Percentiles rank a stretch among this genome's conserved stretches.
phyloP scores from a whole-genome alignment of 805 yeast species.

The Hemisphaericaspora nanyangensis region DNA sequence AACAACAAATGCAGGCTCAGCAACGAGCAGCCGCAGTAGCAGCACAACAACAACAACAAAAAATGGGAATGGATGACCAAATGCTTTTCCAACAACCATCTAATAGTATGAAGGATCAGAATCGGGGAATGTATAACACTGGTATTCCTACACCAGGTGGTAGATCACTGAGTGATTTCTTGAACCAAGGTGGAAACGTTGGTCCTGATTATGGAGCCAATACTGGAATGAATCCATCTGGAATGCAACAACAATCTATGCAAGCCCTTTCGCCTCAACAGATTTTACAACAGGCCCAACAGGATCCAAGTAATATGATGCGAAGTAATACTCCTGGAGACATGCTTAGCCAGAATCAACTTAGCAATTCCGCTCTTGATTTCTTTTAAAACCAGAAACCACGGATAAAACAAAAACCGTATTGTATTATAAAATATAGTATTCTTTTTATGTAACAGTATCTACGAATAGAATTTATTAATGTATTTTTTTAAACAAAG shows the following conservation, averaged over 20 bases:
- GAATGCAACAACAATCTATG: conserved; percentile 2
- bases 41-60: conserved; percentile 13
- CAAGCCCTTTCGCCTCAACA: conserved; percentile 37
- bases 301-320: conserved; percentile 6
- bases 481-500: no score
- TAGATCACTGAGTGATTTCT: conserved; percentile 1
- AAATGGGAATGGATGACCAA: conserved; percentile 2
- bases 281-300: conserved; percentile 27
- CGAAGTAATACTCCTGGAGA: conserved; percentile 1
- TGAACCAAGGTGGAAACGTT: neutral
- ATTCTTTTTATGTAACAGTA: neutral
- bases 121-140: conserved; percentile 5
- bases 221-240: conserved; percentile 2
- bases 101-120: conserved; percentile 3
- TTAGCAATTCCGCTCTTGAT: conserved; percentile 1
- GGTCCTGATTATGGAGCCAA: neutral
- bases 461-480: neutral
- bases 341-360: conserved; percentile 1
- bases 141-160: conserved; percentile 5
- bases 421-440: neutral
- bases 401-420: neutral
- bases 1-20: conserved; percentile 8
- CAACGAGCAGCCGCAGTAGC: conserved; percentile 10
- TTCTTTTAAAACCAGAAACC: no score
- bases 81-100: conserved; percentile 4